Conservation (phyloP, 2,329 filamentous ascomycete genomes). For the Fonsecaea erecta region DNA sequence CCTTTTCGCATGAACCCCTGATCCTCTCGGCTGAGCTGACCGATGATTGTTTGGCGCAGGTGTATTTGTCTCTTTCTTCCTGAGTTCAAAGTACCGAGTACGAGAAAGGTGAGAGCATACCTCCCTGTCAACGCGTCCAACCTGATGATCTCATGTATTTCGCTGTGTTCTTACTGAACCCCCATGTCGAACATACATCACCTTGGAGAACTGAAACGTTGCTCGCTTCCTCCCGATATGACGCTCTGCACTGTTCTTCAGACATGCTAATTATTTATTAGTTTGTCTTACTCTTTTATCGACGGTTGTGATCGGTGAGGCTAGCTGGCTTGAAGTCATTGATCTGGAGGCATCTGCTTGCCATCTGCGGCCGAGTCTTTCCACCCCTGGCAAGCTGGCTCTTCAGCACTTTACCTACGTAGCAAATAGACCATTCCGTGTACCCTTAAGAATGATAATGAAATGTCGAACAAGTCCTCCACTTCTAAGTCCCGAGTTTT, state of each 20-base stretch:
- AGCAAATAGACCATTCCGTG: background rate
- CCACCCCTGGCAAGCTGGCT: background rate
- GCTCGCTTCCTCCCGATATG: background rate
- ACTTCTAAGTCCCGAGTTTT: background rate
- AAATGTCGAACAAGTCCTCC: background rate
- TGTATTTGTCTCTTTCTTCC: background rate
- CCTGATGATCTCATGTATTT: constrained; percentile 65
- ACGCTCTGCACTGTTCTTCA: background rate
- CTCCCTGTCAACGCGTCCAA: constrained; percentile 17
- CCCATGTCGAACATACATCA: constrained; percentile 66
- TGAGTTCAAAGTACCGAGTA: background rate
- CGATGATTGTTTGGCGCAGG: background rate
- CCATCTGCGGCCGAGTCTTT: background rate
- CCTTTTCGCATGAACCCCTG: constrained; percentile 38
- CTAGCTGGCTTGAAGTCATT: background rate
- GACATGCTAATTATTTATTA: constrained; percentile 4
- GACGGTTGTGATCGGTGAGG: background rate
- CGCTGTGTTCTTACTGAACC: constrained; percentile 69
- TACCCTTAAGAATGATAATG: background rate
- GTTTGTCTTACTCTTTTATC: background rate
- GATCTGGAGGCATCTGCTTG: background rate
- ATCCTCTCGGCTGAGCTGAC: constrained; percentile 20
- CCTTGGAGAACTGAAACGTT: constrained; percentile 67
- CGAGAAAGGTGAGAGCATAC: constrained; percentile 15
- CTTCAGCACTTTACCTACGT: background rate